Base-by-base conservation (phyloP, 1,139 yeast genomes). In the Blastobotrys elegans region DNA sequence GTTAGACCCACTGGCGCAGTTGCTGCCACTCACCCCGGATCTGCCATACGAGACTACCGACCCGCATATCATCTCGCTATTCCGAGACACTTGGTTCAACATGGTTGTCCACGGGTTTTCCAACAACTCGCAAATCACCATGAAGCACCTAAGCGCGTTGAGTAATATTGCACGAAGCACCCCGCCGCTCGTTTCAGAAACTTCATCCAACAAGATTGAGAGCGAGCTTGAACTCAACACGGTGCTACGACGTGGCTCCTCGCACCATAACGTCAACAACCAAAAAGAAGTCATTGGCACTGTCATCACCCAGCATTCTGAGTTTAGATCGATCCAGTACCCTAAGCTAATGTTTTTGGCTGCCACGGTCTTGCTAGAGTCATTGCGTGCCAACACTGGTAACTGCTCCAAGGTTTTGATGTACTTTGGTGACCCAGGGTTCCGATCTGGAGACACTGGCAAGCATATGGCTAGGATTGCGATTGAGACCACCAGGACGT, bases 21-120 rank as follows among this genome's bases (percentile, higher is more conserved):
- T 89, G 35, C 72, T 89, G 48, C 96, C 97, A 2, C 68, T 73
- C 38, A 72, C 75, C 13, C 72, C 73, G 31, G 65, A 67, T 18
- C 69, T 68, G 2, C 73, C 80, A 1, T 60, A 68, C 20, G 66
- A 67, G 49, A 64, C 79, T 22, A 62, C 63, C 11, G 77, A 79
- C 48, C 69, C 75, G 36, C 72, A 68, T 14, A 73, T 78, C 1
- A 68, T 77, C 46, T 71, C 76, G 40, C 69, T 83, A 50, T 88
- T 90, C 70, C 79, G 95, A 60, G 86, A 92, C 64, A 80, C 88
- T 43, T 94, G 99, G 99, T 89, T 86, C 64, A 92, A 90, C 61
- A 74, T 92, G 77, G 94, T 84, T 3, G 87, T 90, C 38, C 96
- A 92, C 65, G 98, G 98, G 0, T 89, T 82, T 62, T 77, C 82